A percentile compares a stretch with the other conserved stretches of the same genome.
phyloP scores from a whole-genome alignment of 1,284 basidiomycete genomes.

The Ganoderma lucidum region DNA sequence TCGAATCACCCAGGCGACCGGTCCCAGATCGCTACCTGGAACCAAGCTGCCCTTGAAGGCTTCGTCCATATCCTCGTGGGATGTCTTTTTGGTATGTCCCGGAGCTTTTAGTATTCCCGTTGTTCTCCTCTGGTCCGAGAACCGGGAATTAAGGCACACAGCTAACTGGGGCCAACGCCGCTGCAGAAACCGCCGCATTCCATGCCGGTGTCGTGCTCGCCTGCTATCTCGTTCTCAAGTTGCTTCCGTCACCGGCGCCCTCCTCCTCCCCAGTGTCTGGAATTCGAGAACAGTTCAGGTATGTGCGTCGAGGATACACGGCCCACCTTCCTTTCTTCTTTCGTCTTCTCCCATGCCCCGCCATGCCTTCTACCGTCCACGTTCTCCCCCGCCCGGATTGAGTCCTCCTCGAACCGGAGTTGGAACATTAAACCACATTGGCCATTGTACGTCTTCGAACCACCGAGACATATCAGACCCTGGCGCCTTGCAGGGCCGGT shows the following conservation, averaged over 20 bases:
- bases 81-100: constrained; percentile 61
- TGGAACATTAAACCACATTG: not conserved
- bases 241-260: constrained; percentile 36
- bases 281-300: constrained; percentile 69
- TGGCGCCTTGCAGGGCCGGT: constrained; percentile 2
- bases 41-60: constrained; percentile 51
- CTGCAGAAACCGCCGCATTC: constrained; percentile 74
- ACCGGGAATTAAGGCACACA: constrained; percentile 28
- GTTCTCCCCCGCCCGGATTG: not conserved
- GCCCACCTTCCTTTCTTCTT: not conserved
- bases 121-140: not conserved
- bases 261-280: constrained; percentile 49
- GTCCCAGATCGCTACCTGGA: constrained; percentile 34
- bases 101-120: constrained; percentile 11
- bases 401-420: not conserved
- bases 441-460: constrained; percentile 6
- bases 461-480: not conserved
- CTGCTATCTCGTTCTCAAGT: constrained; percentile 58
- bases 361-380: constrained; percentile 28
- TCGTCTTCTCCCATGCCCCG: constrained; percentile 5
- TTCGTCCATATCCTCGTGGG: constrained; percentile 69
- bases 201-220: constrained; percentile 69
- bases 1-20: constrained; percentile 28
- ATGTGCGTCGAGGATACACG: constrained; percentile 30
- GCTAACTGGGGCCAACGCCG: constrained; percentile 12